Conservation (phyloP, 768 basidiomycete species). For the Pleurotus giganteus region DNA sequence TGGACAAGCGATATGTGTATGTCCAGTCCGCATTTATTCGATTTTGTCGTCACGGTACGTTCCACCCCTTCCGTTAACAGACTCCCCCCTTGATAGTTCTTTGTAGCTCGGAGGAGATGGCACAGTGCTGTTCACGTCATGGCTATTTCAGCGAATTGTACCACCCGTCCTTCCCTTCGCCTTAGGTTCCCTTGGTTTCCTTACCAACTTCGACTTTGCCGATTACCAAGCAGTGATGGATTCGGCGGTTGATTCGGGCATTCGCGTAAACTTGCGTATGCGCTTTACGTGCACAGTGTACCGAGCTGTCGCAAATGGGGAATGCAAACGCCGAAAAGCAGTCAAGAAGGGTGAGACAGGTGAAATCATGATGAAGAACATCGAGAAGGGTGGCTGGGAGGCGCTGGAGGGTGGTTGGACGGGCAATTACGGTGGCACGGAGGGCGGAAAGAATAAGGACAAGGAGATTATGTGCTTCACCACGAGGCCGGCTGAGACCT, state of each 20-base stretch:
- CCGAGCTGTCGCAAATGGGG: conserved; percentile 78
- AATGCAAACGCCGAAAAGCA: conserved; percentile 68
- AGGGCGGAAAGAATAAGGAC: conserved; percentile 63
- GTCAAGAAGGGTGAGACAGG: conserved; percentile 93
- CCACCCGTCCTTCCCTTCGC: conserved; percentile 99
- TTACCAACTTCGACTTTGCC: conserved; percentile 93
- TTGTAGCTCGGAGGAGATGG: conserved; percentile 94
- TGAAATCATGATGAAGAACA: conserved; percentile 94
- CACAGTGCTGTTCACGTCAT: conserved; percentile 97
- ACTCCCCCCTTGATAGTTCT: conserved; percentile 13
- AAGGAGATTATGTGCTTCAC: conserved; percentile 99
- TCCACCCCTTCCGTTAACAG: neutral
- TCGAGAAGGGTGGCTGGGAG: conserved; percentile 93
- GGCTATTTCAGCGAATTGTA: conserved; percentile 97
- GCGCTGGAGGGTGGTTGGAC: conserved; percentile 83
- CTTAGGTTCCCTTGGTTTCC: conserved; percentile 94
- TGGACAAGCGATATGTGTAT: conserved; percentile 98
- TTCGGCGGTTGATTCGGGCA: conserved; percentile 85
- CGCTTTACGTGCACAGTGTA: conserved; percentile 99
- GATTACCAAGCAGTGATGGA: conserved; percentile 86
- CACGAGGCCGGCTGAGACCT: conserved; percentile 91
- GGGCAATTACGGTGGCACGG: conserved; percentile 32
- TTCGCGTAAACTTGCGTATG: conserved; percentile 98
- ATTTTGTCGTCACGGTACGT: conserved; percentile 95
- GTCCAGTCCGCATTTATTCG: conserved; percentile 86